These are phyloP conservation scores for Triticum timopheevii DNA, from an alignment of 176 grass and related monocot species.

Conservation along the genomic window DNA sequence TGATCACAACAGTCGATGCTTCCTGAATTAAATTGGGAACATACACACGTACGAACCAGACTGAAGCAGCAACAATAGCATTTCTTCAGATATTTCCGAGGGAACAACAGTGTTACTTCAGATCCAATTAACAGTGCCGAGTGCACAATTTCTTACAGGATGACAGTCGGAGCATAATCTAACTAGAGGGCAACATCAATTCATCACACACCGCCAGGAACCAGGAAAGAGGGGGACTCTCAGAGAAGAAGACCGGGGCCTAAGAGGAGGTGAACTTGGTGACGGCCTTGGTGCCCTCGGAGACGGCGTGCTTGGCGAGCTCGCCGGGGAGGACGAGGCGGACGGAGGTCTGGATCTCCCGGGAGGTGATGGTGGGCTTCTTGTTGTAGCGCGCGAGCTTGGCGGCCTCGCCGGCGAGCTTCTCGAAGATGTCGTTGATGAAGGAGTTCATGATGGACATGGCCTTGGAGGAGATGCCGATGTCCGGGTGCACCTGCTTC, in stretches of 20 bases:
- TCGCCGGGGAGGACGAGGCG: conserved; percentile 63
- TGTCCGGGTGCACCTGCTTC: conserved; percentile 87
- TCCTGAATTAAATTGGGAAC: too few relatives aligned
- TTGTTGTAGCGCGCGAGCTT: conserved; percentile 50
- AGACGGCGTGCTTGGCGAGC: conserved; percentile 36
- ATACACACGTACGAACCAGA: too few relatives aligned
- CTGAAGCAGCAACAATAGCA: too few relatives aligned
- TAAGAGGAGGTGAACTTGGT: not conserved
- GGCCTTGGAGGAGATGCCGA: conserved; percentile 89
- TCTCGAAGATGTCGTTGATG: conserved; percentile 90
- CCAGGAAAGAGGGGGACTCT: too few relatives aligned
- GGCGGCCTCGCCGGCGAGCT: conserved; percentile 46
- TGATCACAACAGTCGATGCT: too few relatives aligned
- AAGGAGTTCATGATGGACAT: conserved; percentile 98
- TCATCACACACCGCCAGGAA: not conserved
- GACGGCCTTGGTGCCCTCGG: not conserved
- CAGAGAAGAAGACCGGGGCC: too few relatives aligned
- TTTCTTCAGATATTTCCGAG: too few relatives aligned
- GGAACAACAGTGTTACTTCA: too few relatives aligned
- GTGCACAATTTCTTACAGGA: not conserved
- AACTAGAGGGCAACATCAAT: not conserved
- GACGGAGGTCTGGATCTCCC: conserved; percentile 64
- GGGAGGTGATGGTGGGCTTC: conserved; percentile 59
- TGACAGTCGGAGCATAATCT: not conserved
- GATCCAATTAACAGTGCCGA: not conserved